These are phyloP conservation scores for Aphanomyces astaci DNA, from an alignment of 352 stramenopile species.

Conservation along the genomic window DNA sequence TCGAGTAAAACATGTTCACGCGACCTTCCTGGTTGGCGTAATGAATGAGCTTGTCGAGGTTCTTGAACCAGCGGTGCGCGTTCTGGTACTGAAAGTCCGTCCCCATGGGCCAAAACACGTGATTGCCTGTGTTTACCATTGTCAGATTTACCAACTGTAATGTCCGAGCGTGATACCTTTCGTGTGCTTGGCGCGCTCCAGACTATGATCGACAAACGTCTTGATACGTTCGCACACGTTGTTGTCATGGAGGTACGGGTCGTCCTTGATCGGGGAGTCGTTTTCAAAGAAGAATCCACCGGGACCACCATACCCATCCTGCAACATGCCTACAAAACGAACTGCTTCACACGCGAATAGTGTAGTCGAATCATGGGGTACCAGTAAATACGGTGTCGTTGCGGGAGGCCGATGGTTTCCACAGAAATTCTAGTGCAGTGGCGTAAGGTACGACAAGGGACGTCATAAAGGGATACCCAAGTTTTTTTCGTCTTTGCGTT, in stretches of 20 bases:
- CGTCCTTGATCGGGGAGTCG: conserved; percentile 79
- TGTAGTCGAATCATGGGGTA: neutral
- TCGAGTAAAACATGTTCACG: conserved; percentile 96
- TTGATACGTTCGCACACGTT: conserved; percentile 85
- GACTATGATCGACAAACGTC: conserved; percentile 65
- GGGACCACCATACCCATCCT: conserved; percentile 70
- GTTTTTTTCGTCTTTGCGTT: conserved; percentile 80
- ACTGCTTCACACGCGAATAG: too few relatives aligned
- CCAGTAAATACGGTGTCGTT: conserved; percentile 36
- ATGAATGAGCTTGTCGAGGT: conserved; percentile 95
- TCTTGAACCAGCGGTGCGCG: conserved; percentile 86
- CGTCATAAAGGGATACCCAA: conserved; percentile 24
- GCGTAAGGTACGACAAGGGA: too few relatives aligned
- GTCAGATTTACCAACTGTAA: too few relatives aligned
- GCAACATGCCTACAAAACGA: conserved; percentile 55
- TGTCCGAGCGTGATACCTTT: too few relatives aligned
- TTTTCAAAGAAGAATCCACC: conserved; percentile 67
- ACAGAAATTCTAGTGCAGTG: conserved; percentile 89
- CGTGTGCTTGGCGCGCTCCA: conserved; percentile 57
- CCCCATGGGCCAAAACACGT: conserved; percentile 88
- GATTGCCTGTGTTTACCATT: too few relatives aligned
- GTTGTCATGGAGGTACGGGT: conserved; percentile 77
- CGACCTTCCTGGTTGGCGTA: conserved; percentile 87
- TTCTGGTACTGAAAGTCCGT: conserved; percentile 93
- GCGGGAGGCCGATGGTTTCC: conserved; percentile 84